Evolutionary conservation across 2,329 filamentous ascomycete genomes (phyloP).

Genomic region (Ceratocystis cubensis): DNA sequence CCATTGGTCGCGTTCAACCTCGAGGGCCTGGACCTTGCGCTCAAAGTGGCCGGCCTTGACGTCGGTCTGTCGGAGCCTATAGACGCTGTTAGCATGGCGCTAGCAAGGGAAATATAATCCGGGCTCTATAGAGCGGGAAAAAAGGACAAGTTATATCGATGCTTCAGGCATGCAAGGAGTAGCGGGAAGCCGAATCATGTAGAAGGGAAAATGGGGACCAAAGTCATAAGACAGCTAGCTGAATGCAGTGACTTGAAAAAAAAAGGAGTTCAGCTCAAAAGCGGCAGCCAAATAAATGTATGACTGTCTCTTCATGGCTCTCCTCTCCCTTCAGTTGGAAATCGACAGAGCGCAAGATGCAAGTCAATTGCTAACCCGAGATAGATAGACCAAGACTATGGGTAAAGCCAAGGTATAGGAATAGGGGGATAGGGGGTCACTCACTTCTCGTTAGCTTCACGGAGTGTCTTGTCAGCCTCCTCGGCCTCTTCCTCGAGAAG

Average conservation of each 20-base stretch:
- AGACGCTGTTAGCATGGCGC: background rate
- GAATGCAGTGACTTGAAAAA: too few relatives aligned
- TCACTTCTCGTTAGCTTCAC: conserved; percentile 98
- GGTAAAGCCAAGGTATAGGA: background rate
- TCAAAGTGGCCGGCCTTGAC: conserved; percentile 99
- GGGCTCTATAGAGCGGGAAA: background rate
- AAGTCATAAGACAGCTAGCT: background rate
- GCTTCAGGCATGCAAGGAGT: background rate
- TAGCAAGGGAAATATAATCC: background rate
- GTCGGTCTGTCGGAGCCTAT: conserved; percentile 93
- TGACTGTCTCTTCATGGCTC: too few relatives aligned
- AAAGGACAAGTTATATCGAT: background rate
- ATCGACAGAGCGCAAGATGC: background rate
- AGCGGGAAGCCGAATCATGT: background rate
- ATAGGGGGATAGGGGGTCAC: conserved; percentile 28
- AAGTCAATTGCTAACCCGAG: background rate
- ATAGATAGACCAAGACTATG: background rate
- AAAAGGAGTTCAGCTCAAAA: background rate
- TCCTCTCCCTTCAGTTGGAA: background rate
- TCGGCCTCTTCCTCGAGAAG: conserved; percentile 97
- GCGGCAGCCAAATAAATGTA: too few relatives aligned
- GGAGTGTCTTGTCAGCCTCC: conserved; percentile 87
- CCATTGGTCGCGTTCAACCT: conserved; percentile 84
- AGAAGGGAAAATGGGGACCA: background rate
- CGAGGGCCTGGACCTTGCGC: conserved; percentile 95